These are phyloP conservation scores for Thoreauomyces humboldtii DNA, from an alignment of 192 early-diverging fungal genomes.

Conservation along the genomic window DNA sequence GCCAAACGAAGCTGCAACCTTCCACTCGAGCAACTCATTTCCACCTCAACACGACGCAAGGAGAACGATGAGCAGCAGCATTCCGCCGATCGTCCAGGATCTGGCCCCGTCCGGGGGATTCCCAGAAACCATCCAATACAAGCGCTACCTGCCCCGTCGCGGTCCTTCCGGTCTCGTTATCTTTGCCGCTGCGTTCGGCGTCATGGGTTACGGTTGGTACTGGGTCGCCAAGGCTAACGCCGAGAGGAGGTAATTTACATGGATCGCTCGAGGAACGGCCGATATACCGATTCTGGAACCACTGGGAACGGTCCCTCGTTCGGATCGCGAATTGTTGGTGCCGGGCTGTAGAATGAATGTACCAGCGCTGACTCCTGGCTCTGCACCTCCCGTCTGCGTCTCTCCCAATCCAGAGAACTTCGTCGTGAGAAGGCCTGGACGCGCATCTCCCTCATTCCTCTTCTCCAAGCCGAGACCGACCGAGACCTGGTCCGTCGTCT, in stretches of 20 bases:
- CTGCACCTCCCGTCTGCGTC: too few relatives aligned
- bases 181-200: slow-evolving; percentile 66
- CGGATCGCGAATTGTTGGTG: too few relatives aligned
- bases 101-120: slow-evolving; percentile 76
- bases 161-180: slow-evolving; percentile 89
- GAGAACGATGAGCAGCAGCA: too few relatives aligned
- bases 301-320: too few relatives aligned
- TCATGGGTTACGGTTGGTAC: slow-evolving; percentile 85
- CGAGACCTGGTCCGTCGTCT: slow-evolving; percentile 83
- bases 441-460: slow-evolving; percentile 85
- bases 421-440: slow-evolving; percentile 91
- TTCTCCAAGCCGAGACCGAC: slow-evolving; percentile 92
- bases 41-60: too few relatives aligned
- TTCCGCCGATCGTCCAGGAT: slow-evolving; percentile 41
- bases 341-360: too few relatives aligned
- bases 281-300: neutral
- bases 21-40: too few relatives aligned
- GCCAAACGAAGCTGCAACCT: too few relatives aligned
- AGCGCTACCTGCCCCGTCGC: slow-evolving; percentile 81
- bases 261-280: neutral
- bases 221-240: slow-evolving; percentile 60
- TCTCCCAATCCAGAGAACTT: slow-evolving; percentile 84
- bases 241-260: slow-evolving; percentile 60
- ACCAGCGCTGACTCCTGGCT: too few relatives aligned
- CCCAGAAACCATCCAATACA: slow-evolving; percentile 76